Base-by-base conservation (phyloP, 225 moss, liverwort and hornwort genomes). In the Asterella californica region DNA sequence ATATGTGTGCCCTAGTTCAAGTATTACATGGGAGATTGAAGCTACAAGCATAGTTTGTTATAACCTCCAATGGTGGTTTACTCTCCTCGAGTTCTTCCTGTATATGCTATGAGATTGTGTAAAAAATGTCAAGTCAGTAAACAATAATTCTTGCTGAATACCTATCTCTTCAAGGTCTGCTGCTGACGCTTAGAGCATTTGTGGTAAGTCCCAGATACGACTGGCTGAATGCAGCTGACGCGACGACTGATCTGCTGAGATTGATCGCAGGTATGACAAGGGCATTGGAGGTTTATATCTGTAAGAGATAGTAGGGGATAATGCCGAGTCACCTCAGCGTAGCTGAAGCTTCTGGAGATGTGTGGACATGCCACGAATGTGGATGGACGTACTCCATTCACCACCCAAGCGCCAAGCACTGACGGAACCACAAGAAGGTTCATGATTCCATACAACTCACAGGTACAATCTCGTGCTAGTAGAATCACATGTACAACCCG, bases 81-180 rank as follows among this genome's bases (percentile, higher is more conserved):
- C 74, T 99, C 97, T 64, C 97, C 97, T 64, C 87, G 97, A 81
- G 97, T 99, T 24, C 93, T 99, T 70, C 97, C 97, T 75, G 97
- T 99, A 59, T 99, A 99, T 83, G 91, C 18, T 99, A 99, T 86
- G 97, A 83, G 97, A 99, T 74, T 92, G 87, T 82, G 97, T 95
- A 19, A 99, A 93, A 84, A 99, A 99, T 81, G 97, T 99, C 83
- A 99, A 94, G 96, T 82, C 76, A 91, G 91, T 59, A 15, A 60
- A 7, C n/a, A n/a, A n/a, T n/a, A n/a, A n/a, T n/a, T n/a, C 24
- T 1, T 14, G 12, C 17, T 62, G 61, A 62, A n/a, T 29, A 24
- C 9, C 14, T 9, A 22, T 42, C 42, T 42, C 42, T 42, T 42
- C 42, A 42, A 7, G 42, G 18, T 24, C 25, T 71, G 29, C 9